phyloP scores from a whole-genome alignment of 768 basidiomycete genomes.

The Lactarius sanguifluus region DNA sequence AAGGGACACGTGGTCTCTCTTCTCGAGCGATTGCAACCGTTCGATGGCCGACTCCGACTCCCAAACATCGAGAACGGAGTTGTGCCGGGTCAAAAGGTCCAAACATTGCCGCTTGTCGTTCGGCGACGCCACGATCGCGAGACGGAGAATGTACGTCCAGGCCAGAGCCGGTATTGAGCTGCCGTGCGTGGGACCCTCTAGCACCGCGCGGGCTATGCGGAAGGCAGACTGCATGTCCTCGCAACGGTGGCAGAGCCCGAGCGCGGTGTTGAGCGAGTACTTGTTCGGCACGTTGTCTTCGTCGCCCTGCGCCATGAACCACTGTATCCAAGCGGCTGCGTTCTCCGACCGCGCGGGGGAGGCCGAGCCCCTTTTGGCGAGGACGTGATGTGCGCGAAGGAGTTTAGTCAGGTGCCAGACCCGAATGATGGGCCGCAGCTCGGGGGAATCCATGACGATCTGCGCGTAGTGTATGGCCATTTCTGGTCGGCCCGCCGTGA shows the following conservation, averaged over 20 bases:
- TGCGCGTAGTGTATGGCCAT: slow-evolving; percentile 57
- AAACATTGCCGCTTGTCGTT: slow-evolving; percentile 15
- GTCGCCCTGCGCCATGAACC: slow-evolving; percentile 1
- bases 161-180: neutral
- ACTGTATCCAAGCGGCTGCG: slow-evolving; percentile 19
- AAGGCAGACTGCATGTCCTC: slow-evolving; percentile 13
- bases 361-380: slow-evolving; percentile 9
- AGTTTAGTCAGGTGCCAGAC: slow-evolving; percentile 5
- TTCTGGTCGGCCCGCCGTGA: slow-evolving; percentile 45
- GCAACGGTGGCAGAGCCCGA: slow-evolving; percentile 20
- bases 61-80: slow-evolving; percentile 12
- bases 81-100: slow-evolving; percentile 17
- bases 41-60: neutral
- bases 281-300: neutral
- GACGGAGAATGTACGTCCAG: slow-evolving; percentile 21
- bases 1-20: slow-evolving; percentile 24
- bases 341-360: neutral
- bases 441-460: slow-evolving; percentile 50
- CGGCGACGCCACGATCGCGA: slow-evolving; percentile 13
- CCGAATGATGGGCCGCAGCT: neutral
- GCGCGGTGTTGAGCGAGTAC: neutral
- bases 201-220: neutral
- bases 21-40: neutral
- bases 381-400: neutral
- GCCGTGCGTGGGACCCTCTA: neutral